Evolutionary conservation across 371 early-diverging fungal species (phyloP).

Genomic region (Nosema bombycis): DNA sequence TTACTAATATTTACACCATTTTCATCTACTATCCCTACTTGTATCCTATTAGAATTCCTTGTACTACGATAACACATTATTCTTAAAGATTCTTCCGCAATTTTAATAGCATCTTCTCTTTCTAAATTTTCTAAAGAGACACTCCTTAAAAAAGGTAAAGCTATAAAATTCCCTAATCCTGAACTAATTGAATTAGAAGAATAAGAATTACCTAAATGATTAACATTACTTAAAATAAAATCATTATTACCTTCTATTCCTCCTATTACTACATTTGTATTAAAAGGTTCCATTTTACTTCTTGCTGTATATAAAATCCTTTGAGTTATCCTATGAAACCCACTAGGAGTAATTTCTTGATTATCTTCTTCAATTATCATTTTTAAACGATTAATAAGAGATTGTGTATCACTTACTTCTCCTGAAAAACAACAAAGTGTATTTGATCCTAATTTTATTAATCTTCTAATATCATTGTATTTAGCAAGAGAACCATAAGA

Average conservation of each 20-base stretch:
- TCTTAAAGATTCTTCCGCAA: slow-evolving; percentile 80
- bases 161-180: slow-evolving; percentile 86
- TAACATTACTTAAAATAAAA: slow-evolving; percentile 74
- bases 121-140: slow-evolving; percentile 60
- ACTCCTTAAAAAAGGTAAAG: slow-evolving; percentile 83
- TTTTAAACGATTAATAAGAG: slow-evolving; percentile 75
- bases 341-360: slow-evolving; percentile 41
- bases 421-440: slow-evolving; percentile 81
- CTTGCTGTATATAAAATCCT: slow-evolving; percentile 83
- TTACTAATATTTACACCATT: slow-evolving; percentile 20
- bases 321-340: slow-evolving; percentile 60
- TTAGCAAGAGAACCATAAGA: slow-evolving; percentile 89
- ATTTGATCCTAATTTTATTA: slow-evolving; percentile 72
- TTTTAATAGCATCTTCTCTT: slow-evolving; percentile 79
- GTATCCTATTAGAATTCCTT: slow-evolving; percentile 79
- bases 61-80: slow-evolving; percentile 92
- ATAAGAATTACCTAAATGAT: slow-evolving; percentile 87
- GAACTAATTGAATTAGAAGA: slow-evolving; percentile 82
- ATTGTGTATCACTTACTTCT: slow-evolving; percentile 85
- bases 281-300: slow-evolving; percentile 81
- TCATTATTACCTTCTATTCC: slow-evolving; percentile 68
- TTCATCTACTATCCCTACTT: slow-evolving; percentile 46
- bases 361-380: slow-evolving; percentile 69
- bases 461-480: slow-evolving; percentile 78
- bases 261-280: slow-evolving; percentile 84